These are phyloP conservation scores for Fusarium incarnatum DNA, from an alignment of 2,329 filamentous ascomycete genomes.

Conservation along the genomic window DNA sequence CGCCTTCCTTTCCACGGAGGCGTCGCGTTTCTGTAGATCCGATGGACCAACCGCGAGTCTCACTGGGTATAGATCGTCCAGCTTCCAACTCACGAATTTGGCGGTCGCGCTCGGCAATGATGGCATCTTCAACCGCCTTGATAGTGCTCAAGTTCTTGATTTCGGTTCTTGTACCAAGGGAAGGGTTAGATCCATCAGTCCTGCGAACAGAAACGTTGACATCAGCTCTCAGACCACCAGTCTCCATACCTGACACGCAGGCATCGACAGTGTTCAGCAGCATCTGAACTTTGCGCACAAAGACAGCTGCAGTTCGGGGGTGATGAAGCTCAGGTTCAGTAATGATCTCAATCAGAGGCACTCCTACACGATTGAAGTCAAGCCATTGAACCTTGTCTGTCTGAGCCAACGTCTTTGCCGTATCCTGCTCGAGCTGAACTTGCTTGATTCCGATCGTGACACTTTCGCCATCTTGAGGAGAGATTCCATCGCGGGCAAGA, in stretches of 20 bases:
- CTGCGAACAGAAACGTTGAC: slow-evolving; percentile 92
- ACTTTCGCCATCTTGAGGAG: slow-evolving; percentile 75
- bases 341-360: slow-evolving; percentile 95
- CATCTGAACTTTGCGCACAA: slow-evolving; percentile 88
- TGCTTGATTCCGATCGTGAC: slow-evolving; percentile 87
- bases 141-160: slow-evolving; percentile 98
- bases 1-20: slow-evolving; percentile 92
- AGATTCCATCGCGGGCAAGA: slow-evolving; percentile 81
- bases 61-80: slow-evolving; percentile 80
- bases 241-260: slow-evolving; percentile 92
- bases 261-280: slow-evolving; percentile 84
- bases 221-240: slow-evolving; percentile 89
- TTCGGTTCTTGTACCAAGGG: slow-evolving; percentile 87
- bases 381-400: slow-evolving; percentile 79
- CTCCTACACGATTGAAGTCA: slow-evolving; percentile 93
- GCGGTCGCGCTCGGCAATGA: slow-evolving; percentile 88
- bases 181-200: slow-evolving; percentile 55
- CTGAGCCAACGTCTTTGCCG: slow-evolving; percentile 89
- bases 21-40: slow-evolving; percentile 84
- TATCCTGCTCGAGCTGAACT: slow-evolving; percentile 97
- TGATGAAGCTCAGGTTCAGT: slow-evolving; percentile 89
- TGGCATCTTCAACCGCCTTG: slow-evolving; percentile 94
- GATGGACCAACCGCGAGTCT: slow-evolving; percentile 93
- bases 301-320: slow-evolving; percentile 85
- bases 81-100: slow-evolving; percentile 84